Percentiles rank a stretch among this genome's conserved stretches.
These are phyloP conservation scores for Fusarium hostae DNA, from an alignment of 2,329 filamentous ascomycete genomes.

Conservation along the genomic window DNA sequence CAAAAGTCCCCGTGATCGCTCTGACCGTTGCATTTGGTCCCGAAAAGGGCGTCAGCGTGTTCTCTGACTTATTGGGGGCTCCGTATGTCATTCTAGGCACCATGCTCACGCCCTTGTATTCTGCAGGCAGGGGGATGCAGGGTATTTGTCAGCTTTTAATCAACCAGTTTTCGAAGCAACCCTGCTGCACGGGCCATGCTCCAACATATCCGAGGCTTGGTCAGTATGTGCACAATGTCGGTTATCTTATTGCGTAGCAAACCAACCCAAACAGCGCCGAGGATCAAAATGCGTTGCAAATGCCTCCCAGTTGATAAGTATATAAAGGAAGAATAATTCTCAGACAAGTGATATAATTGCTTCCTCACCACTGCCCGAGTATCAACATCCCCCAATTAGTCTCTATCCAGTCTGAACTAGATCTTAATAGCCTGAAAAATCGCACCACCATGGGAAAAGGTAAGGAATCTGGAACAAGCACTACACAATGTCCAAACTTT, in stretches of 20 bases:
- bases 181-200: not conserved
- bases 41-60: not conserved
- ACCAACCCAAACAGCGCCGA: not conserved
- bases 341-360: not conserved
- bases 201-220: not conserved
- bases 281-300: not conserved
- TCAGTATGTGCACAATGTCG: not conserved
- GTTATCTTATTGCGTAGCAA: not conserved
- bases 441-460: not conserved
- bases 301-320: not conserved
- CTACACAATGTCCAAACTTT: not conserved
- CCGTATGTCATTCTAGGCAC: not conserved
- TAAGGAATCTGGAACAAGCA: not conserved
- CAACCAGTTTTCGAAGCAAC: not conserved
- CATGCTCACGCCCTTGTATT: not conserved
- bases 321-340: not conserved
- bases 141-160: not conserved
- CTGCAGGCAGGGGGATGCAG: not conserved
- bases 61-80: not conserved
- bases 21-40: not conserved
- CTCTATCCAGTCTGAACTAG: not conserved
- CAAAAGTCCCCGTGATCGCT: too few relatives aligned
- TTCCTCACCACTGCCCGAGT: not conserved
- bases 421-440: not conserved
- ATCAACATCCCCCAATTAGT: not conserved